These are phyloP conservation scores for Hyaloscypha bicolor DNA, from an alignment of 495 filamentous ascomycete genomes.

Conservation along the genomic window DNA sequence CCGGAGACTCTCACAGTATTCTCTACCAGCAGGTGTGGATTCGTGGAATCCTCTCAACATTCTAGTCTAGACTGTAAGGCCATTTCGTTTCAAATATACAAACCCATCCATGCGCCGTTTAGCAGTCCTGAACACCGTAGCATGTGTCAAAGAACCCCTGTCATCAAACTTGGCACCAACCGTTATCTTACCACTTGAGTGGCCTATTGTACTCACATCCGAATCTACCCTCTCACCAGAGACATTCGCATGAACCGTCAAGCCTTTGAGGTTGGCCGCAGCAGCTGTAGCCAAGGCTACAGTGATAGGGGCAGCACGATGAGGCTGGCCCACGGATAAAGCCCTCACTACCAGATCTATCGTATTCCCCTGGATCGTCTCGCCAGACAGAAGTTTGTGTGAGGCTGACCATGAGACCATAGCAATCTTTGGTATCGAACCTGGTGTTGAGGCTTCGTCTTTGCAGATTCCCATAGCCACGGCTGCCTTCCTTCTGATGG, in stretches of 20 bases:
- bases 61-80: neutral
- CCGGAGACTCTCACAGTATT: no score
- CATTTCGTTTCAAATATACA: constrained; percentile 31
- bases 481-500: constrained; percentile 61
- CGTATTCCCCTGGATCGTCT: constrained; percentile 29
- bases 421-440: constrained; percentile 69
- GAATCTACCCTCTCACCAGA: constrained; percentile 29
- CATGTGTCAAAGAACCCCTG: constrained; percentile 17
- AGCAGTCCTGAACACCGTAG: constrained; percentile 33
- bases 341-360: constrained; percentile 33
- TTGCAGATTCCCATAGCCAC: constrained; percentile 63
- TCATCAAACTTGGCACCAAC: constrained; percentile 27
- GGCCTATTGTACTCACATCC: constrained; percentile 54
- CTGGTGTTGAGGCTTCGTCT: constrained; percentile 44
- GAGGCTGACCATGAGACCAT: constrained; percentile 50
- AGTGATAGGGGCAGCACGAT: constrained; percentile 65
- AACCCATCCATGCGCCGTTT: constrained; percentile 34
- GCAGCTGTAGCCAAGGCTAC: constrained; percentile 62
- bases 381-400: constrained; percentile 37
- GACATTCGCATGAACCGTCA: constrained; percentile 44
- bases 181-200: constrained; percentile 60
- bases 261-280: constrained; percentile 54
- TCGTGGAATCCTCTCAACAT: neutral
- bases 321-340: constrained; percentile 58
- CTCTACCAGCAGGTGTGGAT: no score